Base-by-base conservation (phyloP, 805 yeast species). In the Priceomyces haplophilus region DNA sequence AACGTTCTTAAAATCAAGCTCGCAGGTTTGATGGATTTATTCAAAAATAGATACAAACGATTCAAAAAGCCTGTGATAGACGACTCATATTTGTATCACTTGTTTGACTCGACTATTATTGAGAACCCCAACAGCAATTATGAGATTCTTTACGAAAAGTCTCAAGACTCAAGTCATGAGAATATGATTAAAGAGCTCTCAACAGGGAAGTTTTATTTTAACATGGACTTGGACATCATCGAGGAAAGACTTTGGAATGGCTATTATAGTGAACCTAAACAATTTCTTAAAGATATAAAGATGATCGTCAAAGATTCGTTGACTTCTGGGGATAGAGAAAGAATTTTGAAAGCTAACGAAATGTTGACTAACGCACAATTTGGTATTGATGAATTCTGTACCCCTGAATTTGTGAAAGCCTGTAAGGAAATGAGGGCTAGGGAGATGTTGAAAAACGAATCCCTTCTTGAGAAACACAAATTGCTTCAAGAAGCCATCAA, bases 241-340 rank as follows among this genome's bases (percentile, higher is more conserved):
- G 99, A 93, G 57, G 98, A 93, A 59, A 74, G 99, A 45, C 65
- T 93, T 42, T 93, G 99, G 99, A 93, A 93, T 62, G 99, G 99
- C 0, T 93, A 66, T 61, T 93, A 93, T 56, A 83, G 88, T 30
- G 97, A 89, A 54, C 97, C 98, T 11, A 83, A 80, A 50, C 97
- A 93, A 59, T 91, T 86, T 56, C 66, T 90, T 52, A 79, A 77
- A 50, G 99, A 93, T 58, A 76, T 93, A 34, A 88, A 83, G 55
- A 75, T 85, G 79, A 91, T 93, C 30, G 82, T 86, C 34, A 73
- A 73, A 25, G 99, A 93, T 66, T 77, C 95, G 0, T 72, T 75
- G 25, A 79, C 82, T 0, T 64, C 76, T 2, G 88, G 87, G 0
- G 98, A 91, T 51, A 75, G 98, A 34, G 99, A 93, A 45, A 73